These are phyloP conservation scores for Gossypium bickii DNA, from an alignment of 345 rosid genomes.

Conservation along the genomic window DNA sequence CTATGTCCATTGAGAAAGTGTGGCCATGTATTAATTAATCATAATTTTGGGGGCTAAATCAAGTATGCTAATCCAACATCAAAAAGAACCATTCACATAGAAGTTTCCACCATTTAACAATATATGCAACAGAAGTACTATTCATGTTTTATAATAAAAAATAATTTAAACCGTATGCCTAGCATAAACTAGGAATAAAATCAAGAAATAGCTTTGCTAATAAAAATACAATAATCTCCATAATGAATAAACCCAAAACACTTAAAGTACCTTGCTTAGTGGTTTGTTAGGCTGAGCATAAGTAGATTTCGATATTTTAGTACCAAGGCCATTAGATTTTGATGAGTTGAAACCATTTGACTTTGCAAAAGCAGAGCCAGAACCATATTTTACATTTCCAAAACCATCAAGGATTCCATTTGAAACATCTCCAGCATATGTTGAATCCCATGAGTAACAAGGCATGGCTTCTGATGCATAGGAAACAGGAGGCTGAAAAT, in stretches of 20 bases:
- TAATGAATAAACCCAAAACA: neutral
- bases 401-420: constrained; percentile 31
- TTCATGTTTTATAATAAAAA: neutral
- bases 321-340: constrained; percentile 32
- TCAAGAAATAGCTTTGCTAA: neutral
- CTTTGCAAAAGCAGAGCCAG: constrained; percentile 28
- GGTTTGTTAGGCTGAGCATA: constrained; percentile 31
- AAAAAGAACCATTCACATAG: neutral
- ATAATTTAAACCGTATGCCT: neutral
- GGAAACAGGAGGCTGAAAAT: constrained; percentile 36
- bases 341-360: constrained; percentile 22
- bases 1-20: neutral
- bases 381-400: constrained; percentile 29
- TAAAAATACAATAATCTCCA: neutral
- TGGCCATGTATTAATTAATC: neutral
- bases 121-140: neutral
- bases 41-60: neutral
- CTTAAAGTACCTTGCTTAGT: constrained; percentile 40
- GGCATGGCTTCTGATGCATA: constrained; percentile 43
- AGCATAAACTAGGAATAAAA: neutral
- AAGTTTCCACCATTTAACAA: neutral
- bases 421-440: constrained; percentile 34
- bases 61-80: neutral
- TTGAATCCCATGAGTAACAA: constrained; percentile 48
- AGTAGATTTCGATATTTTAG: constrained; percentile 29